Evolutionary conservation across 345 rosid species (phyloP).

Genomic region (Anacardium occidentale): DNA sequence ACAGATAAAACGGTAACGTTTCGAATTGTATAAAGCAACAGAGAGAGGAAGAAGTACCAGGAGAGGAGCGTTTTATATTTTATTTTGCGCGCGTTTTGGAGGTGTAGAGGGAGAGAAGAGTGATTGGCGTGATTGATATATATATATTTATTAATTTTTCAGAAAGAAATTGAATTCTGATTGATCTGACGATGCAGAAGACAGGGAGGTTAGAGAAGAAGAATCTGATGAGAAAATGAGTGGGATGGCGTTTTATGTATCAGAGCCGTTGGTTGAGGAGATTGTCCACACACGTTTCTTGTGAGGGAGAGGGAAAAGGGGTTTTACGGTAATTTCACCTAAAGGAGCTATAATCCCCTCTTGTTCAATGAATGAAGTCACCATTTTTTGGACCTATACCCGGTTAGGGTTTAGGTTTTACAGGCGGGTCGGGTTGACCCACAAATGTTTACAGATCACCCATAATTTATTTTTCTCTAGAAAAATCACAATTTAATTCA

Average conservation of each 20-base stretch:
- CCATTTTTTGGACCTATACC: too few species aligned
- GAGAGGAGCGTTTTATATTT: slow-evolving; percentile 12
- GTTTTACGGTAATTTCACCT: too few species aligned
- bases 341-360: too few species aligned
- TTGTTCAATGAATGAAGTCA: not conserved
- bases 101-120: not conserved
- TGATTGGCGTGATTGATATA: slow-evolving; percentile 20
- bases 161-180: not conserved
- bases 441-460: too few species aligned
- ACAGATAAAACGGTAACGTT: too few species aligned
- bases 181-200: slow-evolving; percentile 53
- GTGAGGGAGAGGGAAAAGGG: not conserved
- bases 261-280: slow-evolving; percentile 17
- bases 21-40: not conserved
- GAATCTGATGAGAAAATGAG: not conserved
- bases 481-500: too few species aligned
- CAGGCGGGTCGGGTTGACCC: too few species aligned
- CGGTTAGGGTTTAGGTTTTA: too few species aligned
- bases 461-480: too few species aligned
- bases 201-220: slow-evolving; percentile 14
- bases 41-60: not conserved
- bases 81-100: slow-evolving; percentile 35
- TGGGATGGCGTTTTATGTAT: not conserved
- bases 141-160: not conserved
- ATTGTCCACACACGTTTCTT: slow-evolving; percentile 11